Base-by-base conservation (phyloP, 2,329 filamentous ascomycete species). In the Pseudogymnoascus sp. region DNA sequence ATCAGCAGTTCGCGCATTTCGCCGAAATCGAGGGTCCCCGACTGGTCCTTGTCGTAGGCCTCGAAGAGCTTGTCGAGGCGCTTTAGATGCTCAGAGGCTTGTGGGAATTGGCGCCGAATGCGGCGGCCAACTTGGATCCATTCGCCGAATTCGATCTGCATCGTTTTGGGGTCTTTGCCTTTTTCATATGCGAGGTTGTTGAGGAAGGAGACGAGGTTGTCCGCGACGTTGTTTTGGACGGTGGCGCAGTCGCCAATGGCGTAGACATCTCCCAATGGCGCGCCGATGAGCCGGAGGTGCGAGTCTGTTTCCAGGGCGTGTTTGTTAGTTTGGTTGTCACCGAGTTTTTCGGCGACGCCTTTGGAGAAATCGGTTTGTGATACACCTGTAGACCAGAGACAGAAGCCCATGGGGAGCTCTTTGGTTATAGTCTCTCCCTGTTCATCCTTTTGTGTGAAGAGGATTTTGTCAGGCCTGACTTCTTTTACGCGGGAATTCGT, bases 351-450 rank as follows among this genome's bases (percentile, higher is more conserved):
- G 2, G 92, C 87, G 29, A 99, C 77, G 15, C 78, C 87, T 74
- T 91, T 84, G 71, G 85, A 89, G 66, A 99, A 86, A 26, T 89
- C 83, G 4, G 90, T 89, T 72, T 96, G 94, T 0, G 92, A 81
- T 41, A 99, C 93, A 64, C 94, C 94, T 0, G 94, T 99, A 0
- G 94, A 97, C 94, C 94, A 99, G 11, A 99, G 80, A 69, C 94
- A 97, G 77, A 99, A 96, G 29, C 92, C 94, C 79, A 91, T 92
- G 0, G 94, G 93, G 0, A 99, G 84, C 70, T 99, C 94, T 73
- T 99, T 99, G 24, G 86, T 88, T n/a, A 96, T 69, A 0, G 86
- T 74, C 31, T 85, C 83, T 44, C 91, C 92, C 60, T 91, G 79
- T 3, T 89, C 83, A 58, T 81, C 80, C 70, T 90, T 88, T 73